Evolutionary conservation across 805 yeast genomes (phyloP), one percentile per base, ranked within the genome.

Genomic region (Myxozyma lipomycoides): DNA sequence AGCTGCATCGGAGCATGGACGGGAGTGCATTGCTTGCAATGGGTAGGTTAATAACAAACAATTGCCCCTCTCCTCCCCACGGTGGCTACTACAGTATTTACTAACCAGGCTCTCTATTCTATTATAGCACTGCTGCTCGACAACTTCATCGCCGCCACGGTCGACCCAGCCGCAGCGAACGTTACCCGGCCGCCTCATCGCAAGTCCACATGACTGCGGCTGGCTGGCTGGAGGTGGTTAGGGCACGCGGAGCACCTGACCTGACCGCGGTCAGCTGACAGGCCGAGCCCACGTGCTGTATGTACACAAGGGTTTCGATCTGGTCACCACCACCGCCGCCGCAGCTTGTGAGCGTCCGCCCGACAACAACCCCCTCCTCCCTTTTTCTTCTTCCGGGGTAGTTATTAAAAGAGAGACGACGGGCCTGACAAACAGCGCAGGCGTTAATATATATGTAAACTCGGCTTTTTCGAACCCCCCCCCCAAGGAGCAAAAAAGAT

Each of bases 1-100:
- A 30, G 17, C 38, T 41, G 24, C 40, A 19, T 40, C 44, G 48
- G 23, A 42, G 34, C 26, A 21, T 49, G 25, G 53, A 49, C 43
- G 53, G 42, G 19, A n/a, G 28, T 17, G 53, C 53, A 17, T 52
- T 49, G 22, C 40, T 49, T n/a, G 49, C 53, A 9, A 34, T 49
- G n/a, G 53, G 53, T 40, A 32, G 19, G 53, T 40, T 19, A 6
- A 15, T n/a, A 26, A 15, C 21, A 4, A 5, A 6, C 42, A n/a
- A n/a, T n/a, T n/a, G n/a, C n/a, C n/a, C n/a, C n/a, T n/a, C n/a
- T n/a, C n/a, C n/a, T n/a, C n/a, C n/a, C n/a, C n/a, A n/a, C n/a
- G n/a, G n/a, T n/a, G n/a, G n/a, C n/a, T n/a, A n/a, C n/a, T n/a
- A n/a, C n/a, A n/a, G n/a, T n/a, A n/a, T n/a, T n/a, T n/a, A n/a